phyloP scores from a whole-genome alignment of 345 rosid genomes.

The Theobroma cacao region DNA sequence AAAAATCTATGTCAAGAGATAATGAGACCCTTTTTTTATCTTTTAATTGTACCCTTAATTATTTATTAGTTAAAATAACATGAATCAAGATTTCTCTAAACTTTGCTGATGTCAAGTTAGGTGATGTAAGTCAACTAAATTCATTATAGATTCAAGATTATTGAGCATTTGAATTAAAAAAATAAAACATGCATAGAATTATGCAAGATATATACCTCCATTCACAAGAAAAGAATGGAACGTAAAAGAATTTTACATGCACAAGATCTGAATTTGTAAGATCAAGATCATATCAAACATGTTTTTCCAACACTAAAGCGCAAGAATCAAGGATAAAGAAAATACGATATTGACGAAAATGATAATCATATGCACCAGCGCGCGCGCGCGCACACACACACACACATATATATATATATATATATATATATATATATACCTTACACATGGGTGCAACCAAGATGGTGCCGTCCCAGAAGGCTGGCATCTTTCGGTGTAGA shows the following conservation, averaged over 20 bases:
- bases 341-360: too few relatives aligned
- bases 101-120: background rate
- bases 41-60: background rate
- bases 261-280: background rate
- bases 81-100: background rate
- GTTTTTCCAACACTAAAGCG: too few relatives aligned
- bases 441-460: slow-evolving; percentile 73
- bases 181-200: too few relatives aligned
- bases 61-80: background rate
- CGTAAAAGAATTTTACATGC: background rate
- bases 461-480: slow-evolving; percentile 60
- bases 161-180: too few relatives aligned
- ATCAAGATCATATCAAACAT: too few relatives aligned
- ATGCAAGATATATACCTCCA: too few relatives aligned
- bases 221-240: too few relatives aligned
- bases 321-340: too few relatives aligned
- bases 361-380: too few relatives aligned
- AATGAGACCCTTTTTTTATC: background rate
- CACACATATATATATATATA: too few relatives aligned
- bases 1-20: background rate
- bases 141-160: background rate
- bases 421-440: too few relatives aligned
- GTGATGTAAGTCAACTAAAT: background rate
- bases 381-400: too few relatives aligned
- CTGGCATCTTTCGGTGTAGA: slow-evolving; percentile 40